Evolutionary conservation across 108 stramenopile species (phyloP), one percentile per base, ranked within the genome.

Genomic region (Seminavis robusta): DNA sequence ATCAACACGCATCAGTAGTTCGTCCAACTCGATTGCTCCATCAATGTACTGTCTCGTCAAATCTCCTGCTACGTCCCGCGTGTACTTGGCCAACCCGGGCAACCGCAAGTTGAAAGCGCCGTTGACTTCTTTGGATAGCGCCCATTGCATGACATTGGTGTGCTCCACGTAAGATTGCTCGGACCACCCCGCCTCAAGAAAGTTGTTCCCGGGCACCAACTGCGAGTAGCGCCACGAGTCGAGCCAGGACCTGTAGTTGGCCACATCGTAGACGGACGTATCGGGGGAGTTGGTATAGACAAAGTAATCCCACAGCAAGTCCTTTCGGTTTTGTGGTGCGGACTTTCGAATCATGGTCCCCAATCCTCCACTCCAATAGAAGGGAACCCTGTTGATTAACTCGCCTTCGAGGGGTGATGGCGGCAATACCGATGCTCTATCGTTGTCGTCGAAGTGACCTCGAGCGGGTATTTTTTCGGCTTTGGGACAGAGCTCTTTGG

Each of bases 301-400:
- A 56, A 72, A 72, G 52, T 65, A 72, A 19, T 72, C 71, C 30
- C 54, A 72, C 71, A 72, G 65, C 8, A 72, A 31, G 53, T 72
- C 64, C 43, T 72, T 72, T 19, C 13, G 37, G 2, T 26, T 39
- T 21, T 36, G 44, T 4, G 52, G 30, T 21, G 71, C 63, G 27
- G 47, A 50, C 47, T 72, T 72, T 37, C 71, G 52, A 21, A 72
- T 72, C 21, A 52, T 56, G 19, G 55, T 63, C 17, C 59, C 69
- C 40, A 62, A 70, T 19, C 71, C 71, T 15, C 71, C 71, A 45
- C 52, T 56, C 71, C 71, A 72, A 36, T 59, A 72, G 43, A 72
- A 72, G 10, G 71, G 71, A n/a, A 60, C 71, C 5, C 71, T 63
- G 36, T 72, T 72, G 51, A 72, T 65, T 5, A 59, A 19, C 33